phyloP scores from a whole-genome alignment of 441 rosid genomes.

The Pelargonium hybrid region DNA sequence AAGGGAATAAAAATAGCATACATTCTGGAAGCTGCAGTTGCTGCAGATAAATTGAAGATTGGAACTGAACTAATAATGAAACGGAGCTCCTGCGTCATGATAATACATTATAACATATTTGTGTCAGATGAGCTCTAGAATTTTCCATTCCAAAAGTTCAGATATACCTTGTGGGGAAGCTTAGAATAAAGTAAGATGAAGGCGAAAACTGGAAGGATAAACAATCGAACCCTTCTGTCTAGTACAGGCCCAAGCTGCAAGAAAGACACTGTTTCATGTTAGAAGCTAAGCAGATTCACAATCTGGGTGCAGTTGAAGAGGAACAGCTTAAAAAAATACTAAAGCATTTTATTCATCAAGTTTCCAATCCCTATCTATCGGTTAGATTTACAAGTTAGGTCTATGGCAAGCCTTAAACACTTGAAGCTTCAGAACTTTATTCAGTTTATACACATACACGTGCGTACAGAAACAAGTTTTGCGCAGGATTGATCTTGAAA shows the following conservation, averaged over 20 bases:
- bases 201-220: constrained; percentile 53
- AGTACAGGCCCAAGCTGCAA: constrained; percentile 71
- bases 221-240: constrained; percentile 62
- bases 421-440: not conserved
- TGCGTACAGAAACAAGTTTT: not conserved
- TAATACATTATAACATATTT: constrained; percentile 3
- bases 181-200: constrained; percentile 82
- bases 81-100: constrained; percentile 71
- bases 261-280: constrained; percentile 2
- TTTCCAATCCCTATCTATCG: not conserved
- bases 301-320: not conserved
- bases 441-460: not conserved
- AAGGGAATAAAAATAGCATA: constrained; percentile 24
- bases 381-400: not conserved
- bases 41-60: constrained; percentile 85
- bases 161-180: constrained; percentile 89
- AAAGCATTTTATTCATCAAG: not conserved
- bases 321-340: not conserved
- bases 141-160: constrained; percentile 13
- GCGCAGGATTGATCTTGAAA: not conserved
- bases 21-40: constrained; percentile 82
- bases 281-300: not conserved
- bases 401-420: too few relatives aligned
- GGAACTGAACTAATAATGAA: constrained; percentile 88
- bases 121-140: constrained; percentile 14